Conservation (phyloP, 805 yeast genomes). For the Myxozyma vanderwaltii region DNA sequence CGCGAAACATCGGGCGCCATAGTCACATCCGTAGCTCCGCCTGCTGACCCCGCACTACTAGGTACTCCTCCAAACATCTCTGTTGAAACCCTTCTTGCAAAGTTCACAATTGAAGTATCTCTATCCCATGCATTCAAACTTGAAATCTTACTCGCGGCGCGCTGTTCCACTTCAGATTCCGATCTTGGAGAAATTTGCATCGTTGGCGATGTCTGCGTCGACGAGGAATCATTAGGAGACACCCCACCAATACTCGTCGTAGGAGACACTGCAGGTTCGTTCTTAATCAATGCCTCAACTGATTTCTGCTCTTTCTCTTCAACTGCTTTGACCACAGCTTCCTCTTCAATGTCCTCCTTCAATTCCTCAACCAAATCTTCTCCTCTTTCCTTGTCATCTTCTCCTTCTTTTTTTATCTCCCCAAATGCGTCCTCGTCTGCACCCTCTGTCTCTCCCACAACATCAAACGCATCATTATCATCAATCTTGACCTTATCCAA, state of each 20-base stretch:
- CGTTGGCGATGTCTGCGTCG: neutral
- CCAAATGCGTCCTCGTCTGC: slow-evolving; percentile 15
- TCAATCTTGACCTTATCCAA: neutral
- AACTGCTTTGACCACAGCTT: slow-evolving; percentile 2
- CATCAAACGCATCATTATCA: slow-evolving; percentile 4
- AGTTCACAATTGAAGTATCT: slow-evolving; percentile 17
- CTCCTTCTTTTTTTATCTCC: neutral
- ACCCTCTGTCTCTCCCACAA: neutral
- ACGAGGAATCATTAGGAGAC: too few species aligned
- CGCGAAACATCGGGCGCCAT: slow-evolving; percentile 5
- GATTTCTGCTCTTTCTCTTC: neutral
- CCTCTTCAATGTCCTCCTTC: slow-evolving; percentile 32
- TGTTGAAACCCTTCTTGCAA: slow-evolving; percentile 6
- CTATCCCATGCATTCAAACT: slow-evolving; percentile 31
- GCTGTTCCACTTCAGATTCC: neutral
- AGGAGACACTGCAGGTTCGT: too few species aligned
- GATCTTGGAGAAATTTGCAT: slow-evolving; percentile 1
- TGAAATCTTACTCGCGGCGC: neutral
- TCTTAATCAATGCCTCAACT: too few species aligned
- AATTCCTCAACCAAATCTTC: slow-evolving; percentile 19
- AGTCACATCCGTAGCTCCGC: neutral
- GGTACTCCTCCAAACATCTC: slow-evolving; percentile 3
- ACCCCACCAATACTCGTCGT: too few species aligned
- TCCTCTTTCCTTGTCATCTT: neutral
- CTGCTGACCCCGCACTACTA: neutral